phyloP scores from a whole-genome alignment of 345 rosid genomes.

The Brassica nigra region DNA sequence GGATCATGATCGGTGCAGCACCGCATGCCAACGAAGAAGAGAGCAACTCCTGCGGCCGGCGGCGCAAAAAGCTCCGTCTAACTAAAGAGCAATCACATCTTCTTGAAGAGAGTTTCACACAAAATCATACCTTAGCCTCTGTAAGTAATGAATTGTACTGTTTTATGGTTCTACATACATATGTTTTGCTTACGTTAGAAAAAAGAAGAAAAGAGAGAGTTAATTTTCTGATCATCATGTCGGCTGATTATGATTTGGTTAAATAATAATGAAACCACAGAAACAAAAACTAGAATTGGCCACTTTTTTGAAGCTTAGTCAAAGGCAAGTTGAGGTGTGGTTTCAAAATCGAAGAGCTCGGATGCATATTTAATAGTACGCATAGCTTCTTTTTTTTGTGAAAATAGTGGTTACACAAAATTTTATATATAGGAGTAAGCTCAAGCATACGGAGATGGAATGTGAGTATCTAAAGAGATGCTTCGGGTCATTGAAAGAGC shows the following conservation, averaged over 20 bases:
- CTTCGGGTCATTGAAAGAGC: slow-evolving; percentile 55
- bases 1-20: slow-evolving; percentile 37
- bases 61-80: slow-evolving; percentile 68
- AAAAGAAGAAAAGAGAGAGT: background rate
- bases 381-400: background rate
- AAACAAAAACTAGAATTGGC: slow-evolving; percentile 65
- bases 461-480: slow-evolving; percentile 61
- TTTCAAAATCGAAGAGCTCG: slow-evolving; percentile 85
- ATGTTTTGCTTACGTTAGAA: slow-evolving; percentile 18
- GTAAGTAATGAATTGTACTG: slow-evolving; percentile 39
- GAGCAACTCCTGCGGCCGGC: slow-evolving; percentile 45
- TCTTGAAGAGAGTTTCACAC: slow-evolving; percentile 72
- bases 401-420: background rate
- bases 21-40: slow-evolving; percentile 27
- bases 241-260: slow-evolving; percentile 20
- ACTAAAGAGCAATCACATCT: slow-evolving; percentile 71
- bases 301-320: slow-evolving; percentile 62
- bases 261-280: slow-evolving; percentile 32
- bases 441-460: slow-evolving; percentile 68
- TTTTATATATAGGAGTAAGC: slow-evolving; percentile 53
- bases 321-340: slow-evolving; percentile 88
- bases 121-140: slow-evolving; percentile 61
- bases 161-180: background rate
- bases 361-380: slow-evolving; percentile 29
- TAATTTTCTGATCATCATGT: slow-evolving; percentile 2